Evolutionary conservation across 2,329 filamentous ascomycete genomes (phyloP), one percentile per base, ranked within the genome.

Genomic region (Fusarium sacchari): DNA sequence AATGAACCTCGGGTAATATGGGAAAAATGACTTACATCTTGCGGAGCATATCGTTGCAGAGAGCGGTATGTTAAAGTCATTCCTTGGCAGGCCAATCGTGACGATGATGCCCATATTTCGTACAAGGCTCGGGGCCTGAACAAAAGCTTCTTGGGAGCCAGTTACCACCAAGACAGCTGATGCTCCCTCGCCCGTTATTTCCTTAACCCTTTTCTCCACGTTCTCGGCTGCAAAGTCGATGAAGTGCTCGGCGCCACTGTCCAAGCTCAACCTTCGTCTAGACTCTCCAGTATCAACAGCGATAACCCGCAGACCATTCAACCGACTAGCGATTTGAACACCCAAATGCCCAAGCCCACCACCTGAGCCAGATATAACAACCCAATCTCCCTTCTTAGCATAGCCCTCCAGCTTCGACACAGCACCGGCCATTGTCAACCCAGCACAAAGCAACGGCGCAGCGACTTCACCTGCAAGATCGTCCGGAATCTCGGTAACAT

Each of bases 341-440:
- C 80, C 81, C 0, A 82, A 28, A 24, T 82, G 81, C 0, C 81
- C 81, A 9, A 82, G 71, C 0, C 81, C 81, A 1, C 81, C 80
- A 0, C 80, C 81, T 0, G 81, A 75, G 0, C 81, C 81, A 12
- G 73, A 76, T 1, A 82, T 59, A 1, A 81, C 76, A 12, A 82
- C 69, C 81, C 81, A 82, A 1, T 80, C 79, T 0, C 69, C 71
- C 2, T 28, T 56, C 0, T 20, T 49, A 1, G 74, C 57, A 12
- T 69, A 65, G 0, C 55, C 65, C 0, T 76, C 71, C 0, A 78
- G 34, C 4, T 75, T 77, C 1, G 71, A 71, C 0, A 81, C 43
- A 1, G 78, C 80, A 0, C 79, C 80, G 5, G 72, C 75, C 80
- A 82, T 82, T 0, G 80, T 82, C 4, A 82, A 59, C 0, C 80